Base-by-base conservation (phyloP, 106 monocot genomes). In the Chionographis japonica region DNA sequence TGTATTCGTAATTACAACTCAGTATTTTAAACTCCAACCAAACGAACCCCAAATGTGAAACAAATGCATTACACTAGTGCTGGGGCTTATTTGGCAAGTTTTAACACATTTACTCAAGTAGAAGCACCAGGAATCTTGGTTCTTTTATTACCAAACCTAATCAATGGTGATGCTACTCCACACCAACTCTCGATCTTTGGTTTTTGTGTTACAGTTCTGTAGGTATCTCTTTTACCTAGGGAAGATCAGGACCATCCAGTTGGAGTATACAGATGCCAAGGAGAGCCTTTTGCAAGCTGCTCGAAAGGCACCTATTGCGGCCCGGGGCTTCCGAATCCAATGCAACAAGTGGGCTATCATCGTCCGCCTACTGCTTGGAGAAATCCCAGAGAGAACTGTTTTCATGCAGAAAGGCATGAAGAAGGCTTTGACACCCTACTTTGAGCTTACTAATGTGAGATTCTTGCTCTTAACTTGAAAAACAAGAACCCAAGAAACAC, bases 381-480 rank as follows among this genome's bases (percentile, higher is more conserved):
- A 86, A 71, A 86, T 86, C 38, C 86, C 86, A n/a, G 86, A 86
- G 72, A 74, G 81, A 38, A 81, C 81, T 20, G 78, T 86, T 50
- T 86, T 86, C 72, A 79, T 86, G 86, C 86, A 86, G 72, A 75
- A 86, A 64, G 86, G 78, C 70, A 81, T 86, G 81, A 86, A 86
- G 69, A 72, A 67, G 40, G 86, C 81, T 36, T 61, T 86, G 63
- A 62, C 64, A 56, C 86, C 86, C 8, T 81, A 86, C 65, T 86
- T 81, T 65, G 86, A 86, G 56, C 86, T 86, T 50, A 81, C 86
- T 20, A 86, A 86, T 60, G 81, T 83, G 61, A 78, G 68, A 38
- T 4, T 13, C 53, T 49, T 52, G 56, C 12, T n/a, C 14, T 20
- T 12, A 9, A 19, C 58, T 13, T 20, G 16, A 56, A 56, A 56